Evolutionary conservation across 306 rosid genomes (phyloP).

Genomic region (Lathyrus sativus): DNA sequence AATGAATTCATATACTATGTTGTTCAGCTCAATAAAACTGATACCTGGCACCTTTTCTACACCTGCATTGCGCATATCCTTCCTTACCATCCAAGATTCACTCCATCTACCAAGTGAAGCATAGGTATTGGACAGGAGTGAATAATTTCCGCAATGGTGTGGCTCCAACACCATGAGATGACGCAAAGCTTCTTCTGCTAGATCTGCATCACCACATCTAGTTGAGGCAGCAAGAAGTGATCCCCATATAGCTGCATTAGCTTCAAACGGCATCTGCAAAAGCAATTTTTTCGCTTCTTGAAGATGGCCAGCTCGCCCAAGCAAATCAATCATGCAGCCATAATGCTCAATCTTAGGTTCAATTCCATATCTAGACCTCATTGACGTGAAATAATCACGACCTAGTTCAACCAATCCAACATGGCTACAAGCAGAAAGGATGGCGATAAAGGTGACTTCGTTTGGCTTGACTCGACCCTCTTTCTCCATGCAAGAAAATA

Average conservation of each 20-base stretch:
- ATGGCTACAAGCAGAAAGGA: conserved; percentile 83
- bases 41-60: conserved; percentile 61
- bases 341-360: conserved; percentile 58
- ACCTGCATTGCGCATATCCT: conserved; percentile 57
- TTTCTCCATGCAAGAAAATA: conserved; percentile 60
- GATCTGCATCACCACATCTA: conserved; percentile 50
- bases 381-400: conserved; percentile 44
- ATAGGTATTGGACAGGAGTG: conserved; percentile 64
- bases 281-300: conserved; percentile 61
- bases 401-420: conserved; percentile 62
- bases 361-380: conserved; percentile 52
- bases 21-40: conserved; percentile 63
- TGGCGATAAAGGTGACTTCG: conserved; percentile 60
- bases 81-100: conserved; percentile 64
- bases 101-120: conserved; percentile 63
- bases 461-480: conserved; percentile 58
- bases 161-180: conserved; percentile 61
- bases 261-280: conserved; percentile 59
- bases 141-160: conserved; percentile 54
- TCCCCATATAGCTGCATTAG: conserved; percentile 76
- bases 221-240: conserved; percentile 69
- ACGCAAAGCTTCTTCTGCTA: conserved; percentile 57
- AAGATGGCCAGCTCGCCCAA: conserved; percentile 70
- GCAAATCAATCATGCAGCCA: conserved; percentile 55
- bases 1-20: conserved; percentile 63